Evolutionary conservation across 768 basidiomycete species (phyloP).

Genomic region (Lentinula lateritia): DNA sequence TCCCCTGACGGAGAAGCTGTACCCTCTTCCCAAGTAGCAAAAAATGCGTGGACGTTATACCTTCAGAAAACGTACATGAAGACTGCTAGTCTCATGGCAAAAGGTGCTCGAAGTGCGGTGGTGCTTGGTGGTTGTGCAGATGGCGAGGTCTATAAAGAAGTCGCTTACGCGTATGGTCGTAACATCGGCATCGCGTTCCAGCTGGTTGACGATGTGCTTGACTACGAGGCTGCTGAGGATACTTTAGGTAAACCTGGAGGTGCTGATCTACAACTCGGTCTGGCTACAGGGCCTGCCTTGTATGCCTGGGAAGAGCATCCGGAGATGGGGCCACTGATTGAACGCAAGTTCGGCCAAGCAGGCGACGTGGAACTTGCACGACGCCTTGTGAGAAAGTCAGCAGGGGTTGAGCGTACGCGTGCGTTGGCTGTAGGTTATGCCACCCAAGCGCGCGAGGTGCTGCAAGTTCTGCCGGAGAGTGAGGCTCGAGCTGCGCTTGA

Average conservation of each 20-base stretch:
- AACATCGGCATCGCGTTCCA: conserved; percentile 96
- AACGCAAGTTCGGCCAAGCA: conserved; percentile 69
- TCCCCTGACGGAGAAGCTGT: conserved; percentile 22
- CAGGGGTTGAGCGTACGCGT: conserved; percentile 78
- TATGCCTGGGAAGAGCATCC: conserved; percentile 95
- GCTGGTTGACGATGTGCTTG: conserved; percentile 95
- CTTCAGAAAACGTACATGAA: conserved; percentile 93
- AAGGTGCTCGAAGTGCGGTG: conserved; percentile 80
- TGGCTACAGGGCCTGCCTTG: conserved; percentile 90
- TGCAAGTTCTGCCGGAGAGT: conserved; percentile 72
- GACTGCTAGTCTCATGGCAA: conserved; percentile 91
- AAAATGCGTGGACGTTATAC: conserved; percentile 70
- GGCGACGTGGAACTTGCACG: conserved; percentile 87
- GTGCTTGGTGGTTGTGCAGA: conserved; percentile 82
- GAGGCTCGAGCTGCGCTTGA: conserved; percentile 77
- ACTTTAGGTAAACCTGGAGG: conserved; percentile 89
- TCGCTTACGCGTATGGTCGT: conserved; percentile 93
- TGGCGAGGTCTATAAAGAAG: conserved; percentile 86
- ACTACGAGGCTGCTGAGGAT: conserved; percentile 75
- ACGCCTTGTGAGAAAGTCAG: conserved; percentile 66
- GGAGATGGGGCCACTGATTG: conserved; percentile 82
- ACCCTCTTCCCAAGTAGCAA: conserved; percentile 13
- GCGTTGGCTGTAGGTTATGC: conserved; percentile 76
- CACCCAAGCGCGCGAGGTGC: conserved; percentile 68
- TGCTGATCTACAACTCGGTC: conserved; percentile 75